Evolutionary conservation across 2,329 filamentous ascomycete species (phyloP).

Genomic region (Neoascochyta sp.): DNA sequence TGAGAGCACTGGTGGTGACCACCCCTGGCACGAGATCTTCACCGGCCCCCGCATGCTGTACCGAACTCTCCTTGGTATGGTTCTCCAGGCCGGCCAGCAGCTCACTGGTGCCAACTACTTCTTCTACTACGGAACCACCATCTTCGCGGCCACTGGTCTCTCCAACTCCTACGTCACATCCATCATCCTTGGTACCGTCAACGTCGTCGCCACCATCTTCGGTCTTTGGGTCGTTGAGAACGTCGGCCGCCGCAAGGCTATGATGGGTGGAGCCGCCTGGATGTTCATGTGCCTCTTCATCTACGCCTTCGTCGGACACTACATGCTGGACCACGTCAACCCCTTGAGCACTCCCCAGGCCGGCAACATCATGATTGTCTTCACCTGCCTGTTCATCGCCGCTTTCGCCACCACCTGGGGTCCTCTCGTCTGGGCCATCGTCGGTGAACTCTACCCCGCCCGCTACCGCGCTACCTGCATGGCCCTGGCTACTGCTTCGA

Average conservation of each 20-base stretch:
- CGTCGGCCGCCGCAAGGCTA: slow-evolving; percentile 45
- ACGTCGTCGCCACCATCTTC: slow-evolving; percentile 46
- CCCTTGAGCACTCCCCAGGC: slow-evolving; percentile 40
- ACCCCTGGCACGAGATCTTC: slow-evolving; percentile 57
- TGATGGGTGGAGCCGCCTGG: slow-evolving; percentile 47
- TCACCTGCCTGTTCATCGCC: slow-evolving; percentile 65
- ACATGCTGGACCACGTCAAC: slow-evolving; percentile 33
- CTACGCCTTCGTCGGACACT: slow-evolving; percentile 48
- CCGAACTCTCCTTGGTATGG: slow-evolving; percentile 60
- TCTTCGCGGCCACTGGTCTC: slow-evolving; percentile 43
- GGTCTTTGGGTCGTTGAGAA: slow-evolving; percentile 48
- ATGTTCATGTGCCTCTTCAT: slow-evolving; percentile 58
- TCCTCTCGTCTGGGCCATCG: slow-evolving; percentile 67
- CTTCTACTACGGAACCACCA: slow-evolving; percentile 53
- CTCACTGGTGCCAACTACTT: slow-evolving; percentile 67
- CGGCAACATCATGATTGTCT: slow-evolving; percentile 62
- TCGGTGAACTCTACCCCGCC: slow-evolving; percentile 64
- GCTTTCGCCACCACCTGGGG: slow-evolving; percentile 68
- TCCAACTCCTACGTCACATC: slow-evolving; percentile 46
- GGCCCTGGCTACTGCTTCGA: slow-evolving; percentile 43
- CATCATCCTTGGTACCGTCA: slow-evolving; percentile 50
- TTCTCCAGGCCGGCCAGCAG: slow-evolving; percentile 64
- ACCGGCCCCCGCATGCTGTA: slow-evolving; percentile 65
- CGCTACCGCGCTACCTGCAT: slow-evolving; percentile 48
- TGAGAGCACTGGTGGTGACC: slow-evolving; percentile 42